Evolutionary conservation across 2,329 filamentous ascomycete genomes (phyloP).

Genomic region (Stemphylium lycopersici): DNA sequence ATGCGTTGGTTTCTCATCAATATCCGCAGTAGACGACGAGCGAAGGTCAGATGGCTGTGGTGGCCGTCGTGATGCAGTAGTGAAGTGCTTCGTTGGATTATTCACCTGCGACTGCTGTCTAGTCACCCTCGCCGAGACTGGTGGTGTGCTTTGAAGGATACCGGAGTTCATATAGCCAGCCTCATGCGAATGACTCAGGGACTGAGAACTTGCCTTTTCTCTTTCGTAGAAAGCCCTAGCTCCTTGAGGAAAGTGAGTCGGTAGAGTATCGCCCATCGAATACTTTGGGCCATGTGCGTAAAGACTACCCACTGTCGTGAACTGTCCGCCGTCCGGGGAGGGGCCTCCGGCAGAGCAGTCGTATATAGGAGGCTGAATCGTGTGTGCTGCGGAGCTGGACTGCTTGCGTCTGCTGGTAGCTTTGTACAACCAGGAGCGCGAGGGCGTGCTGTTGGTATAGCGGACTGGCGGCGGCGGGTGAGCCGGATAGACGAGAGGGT

Average conservation of each 20-base stretch:
- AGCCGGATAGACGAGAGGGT: slow-evolving; percentile 18
- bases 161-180: neutral
- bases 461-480: neutral
- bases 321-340: no score
- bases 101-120: neutral
- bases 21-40: slow-evolving; percentile 12
- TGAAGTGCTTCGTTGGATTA: neutral
- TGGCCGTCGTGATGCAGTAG: neutral
- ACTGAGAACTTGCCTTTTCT: neutral
- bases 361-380: no score
- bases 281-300: no score
- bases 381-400: no score
- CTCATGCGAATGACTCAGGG: neutral
- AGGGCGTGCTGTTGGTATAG: slow-evolving; percentile 14
- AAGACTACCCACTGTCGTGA: no score
- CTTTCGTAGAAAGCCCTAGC: neutral
- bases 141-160: neutral
- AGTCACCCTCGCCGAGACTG: neutral
- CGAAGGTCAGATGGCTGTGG: neutral
- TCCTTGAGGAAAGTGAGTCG: neutral
- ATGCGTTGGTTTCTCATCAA: neutral
- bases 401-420: neutral
- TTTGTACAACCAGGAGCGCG: slow-evolving; percentile 3
- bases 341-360: no score
- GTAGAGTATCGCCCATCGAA: no score